Conservation (phyloP, 768 basidiomycete species). For the Ephemerocybe angulata region DNA sequence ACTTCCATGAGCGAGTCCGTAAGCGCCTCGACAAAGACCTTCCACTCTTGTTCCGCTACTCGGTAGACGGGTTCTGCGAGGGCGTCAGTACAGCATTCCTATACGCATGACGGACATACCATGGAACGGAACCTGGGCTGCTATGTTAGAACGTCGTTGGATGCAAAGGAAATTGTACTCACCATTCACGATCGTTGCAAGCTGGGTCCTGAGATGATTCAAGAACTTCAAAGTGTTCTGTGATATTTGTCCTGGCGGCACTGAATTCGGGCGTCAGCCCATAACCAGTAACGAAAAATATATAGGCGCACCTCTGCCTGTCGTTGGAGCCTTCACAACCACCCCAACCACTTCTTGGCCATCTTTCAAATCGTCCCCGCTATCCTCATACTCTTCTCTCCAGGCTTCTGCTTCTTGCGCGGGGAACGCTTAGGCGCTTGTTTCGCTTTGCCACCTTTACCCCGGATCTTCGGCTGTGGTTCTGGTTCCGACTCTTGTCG, state of each 20-base stretch:
- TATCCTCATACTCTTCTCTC: slow-evolving; percentile 31
- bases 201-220: slow-evolving; percentile 62
- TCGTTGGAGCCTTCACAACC: slow-evolving; percentile 78
- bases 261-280: no score
- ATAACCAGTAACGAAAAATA: slow-evolving; percentile 43
- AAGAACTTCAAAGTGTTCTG: slow-evolving; percentile 83
- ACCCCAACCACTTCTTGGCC: slow-evolving; percentile 70
- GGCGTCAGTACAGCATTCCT: not conserved
- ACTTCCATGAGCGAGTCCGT: slow-evolving; percentile 63
- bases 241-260: slow-evolving; percentile 82
- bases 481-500: no score
- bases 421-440: not conserved
- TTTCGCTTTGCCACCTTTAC: not conserved
- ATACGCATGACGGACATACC: slow-evolving; percentile 37
- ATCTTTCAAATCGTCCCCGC: slow-evolving; percentile 48
- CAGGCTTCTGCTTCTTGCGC: not conserved
- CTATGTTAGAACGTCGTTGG: not conserved
- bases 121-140: slow-evolving; percentile 75
- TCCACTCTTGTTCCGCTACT: slow-evolving; percentile 86
- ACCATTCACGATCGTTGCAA: slow-evolving; percentile 86
- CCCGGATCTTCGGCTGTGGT: not conserved
- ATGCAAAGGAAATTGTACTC: not conserved
- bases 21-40: slow-evolving; percentile 72
- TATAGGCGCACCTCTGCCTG: slow-evolving; percentile 63
- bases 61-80: slow-evolving; percentile 71